phyloP scores from a whole-genome alignment of 2,329 filamentous ascomycete genomes.

The Fusarium guadeloupense region DNA sequence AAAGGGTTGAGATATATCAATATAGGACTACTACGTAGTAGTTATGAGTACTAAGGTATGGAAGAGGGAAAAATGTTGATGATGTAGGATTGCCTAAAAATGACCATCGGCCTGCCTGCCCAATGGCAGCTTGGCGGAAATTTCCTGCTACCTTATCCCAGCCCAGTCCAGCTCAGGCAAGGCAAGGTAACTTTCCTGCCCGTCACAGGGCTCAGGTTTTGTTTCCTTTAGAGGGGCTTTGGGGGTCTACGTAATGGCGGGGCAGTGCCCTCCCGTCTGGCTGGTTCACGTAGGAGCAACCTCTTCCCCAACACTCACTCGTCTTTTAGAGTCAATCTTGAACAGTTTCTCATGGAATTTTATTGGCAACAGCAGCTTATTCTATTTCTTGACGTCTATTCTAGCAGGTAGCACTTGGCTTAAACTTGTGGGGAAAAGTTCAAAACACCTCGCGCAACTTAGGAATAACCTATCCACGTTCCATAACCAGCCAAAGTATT shows the following conservation, averaged over 20 bases:
- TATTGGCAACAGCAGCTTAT: too few relatives aligned
- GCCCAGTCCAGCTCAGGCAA: too few relatives aligned
- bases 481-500: too few relatives aligned
- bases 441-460: too few relatives aligned
- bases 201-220: conserved; percentile 4
- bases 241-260: conserved; percentile 50
- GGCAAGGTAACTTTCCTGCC: conserved; percentile 16
- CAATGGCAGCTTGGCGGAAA: conserved; percentile 30
- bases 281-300: background rate
- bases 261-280: conserved; percentile 42
- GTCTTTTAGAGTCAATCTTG: too few relatives aligned
- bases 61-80: conserved; percentile 31
- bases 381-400: too few relatives aligned
- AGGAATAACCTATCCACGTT: too few relatives aligned
- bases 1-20: conserved; percentile 13
- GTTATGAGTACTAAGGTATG: conserved; percentile 8
- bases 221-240: conserved; percentile 18
- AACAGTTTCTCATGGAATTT: too few relatives aligned
- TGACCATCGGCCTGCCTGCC: conserved; percentile 19
- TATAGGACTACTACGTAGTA: background rate
- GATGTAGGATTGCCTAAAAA: conserved; percentile 40
- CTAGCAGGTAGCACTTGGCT: too few relatives aligned
- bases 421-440: too few relatives aligned
- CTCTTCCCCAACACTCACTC: too few relatives aligned
- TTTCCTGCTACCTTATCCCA: conserved; percentile 10